Evolutionary conservation across 345 rosid species (phyloP).

Genomic region (Lenwebbia sp.): DNA sequence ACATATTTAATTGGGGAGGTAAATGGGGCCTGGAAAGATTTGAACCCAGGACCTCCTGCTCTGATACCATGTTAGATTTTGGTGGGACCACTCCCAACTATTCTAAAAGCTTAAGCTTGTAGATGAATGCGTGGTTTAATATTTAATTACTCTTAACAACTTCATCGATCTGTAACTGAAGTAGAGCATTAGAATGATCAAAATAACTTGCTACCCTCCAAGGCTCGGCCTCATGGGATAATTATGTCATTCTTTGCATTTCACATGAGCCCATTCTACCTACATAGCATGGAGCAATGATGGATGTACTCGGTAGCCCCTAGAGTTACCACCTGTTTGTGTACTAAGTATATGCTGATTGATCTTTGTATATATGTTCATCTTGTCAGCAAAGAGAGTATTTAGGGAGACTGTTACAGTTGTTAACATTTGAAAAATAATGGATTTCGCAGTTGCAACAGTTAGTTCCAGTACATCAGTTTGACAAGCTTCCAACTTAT

Average conservation of each 20-base stretch:
- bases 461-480: constrained; percentile 84
- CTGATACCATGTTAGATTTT: too few relatives aligned
- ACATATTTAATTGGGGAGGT: too few relatives aligned
- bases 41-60: too few relatives aligned
- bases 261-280: not conserved
- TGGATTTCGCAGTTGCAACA: constrained; percentile 59
- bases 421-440: not conserved
- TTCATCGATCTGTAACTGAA: not conserved
- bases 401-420: not conserved
- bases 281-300: not conserved
- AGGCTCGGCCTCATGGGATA: not conserved
- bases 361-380: not conserved
- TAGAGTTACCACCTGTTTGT: not conserved
- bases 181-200: not conserved
- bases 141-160: too few relatives aligned
- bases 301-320: not conserved
- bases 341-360: not conserved
- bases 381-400: not conserved
- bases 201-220: not conserved
- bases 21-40: too few relatives aligned
- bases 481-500: constrained; percentile 76
- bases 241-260: not conserved
- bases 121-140: too few relatives aligned
- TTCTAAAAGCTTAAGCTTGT: too few relatives aligned
- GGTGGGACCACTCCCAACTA: too few relatives aligned